A percentile compares a stretch with the other conserved stretches of the same genome.
Conservation (phyloP, 352 stramenopile species). For the Thalassiosira mediterranea region DNA sequence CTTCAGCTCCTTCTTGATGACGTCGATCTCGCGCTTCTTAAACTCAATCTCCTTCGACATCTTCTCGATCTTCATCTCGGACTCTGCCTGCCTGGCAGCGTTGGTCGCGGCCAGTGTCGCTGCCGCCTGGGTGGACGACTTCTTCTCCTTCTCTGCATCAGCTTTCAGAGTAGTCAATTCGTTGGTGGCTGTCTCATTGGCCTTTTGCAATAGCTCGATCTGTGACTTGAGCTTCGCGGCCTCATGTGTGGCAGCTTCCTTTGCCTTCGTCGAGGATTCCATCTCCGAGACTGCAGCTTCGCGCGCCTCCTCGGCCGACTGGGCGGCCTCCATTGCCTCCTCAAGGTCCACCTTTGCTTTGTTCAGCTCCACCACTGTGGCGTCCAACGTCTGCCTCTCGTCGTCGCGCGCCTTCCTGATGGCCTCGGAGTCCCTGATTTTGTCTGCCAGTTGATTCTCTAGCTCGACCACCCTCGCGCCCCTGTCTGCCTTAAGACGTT, state of each 20-base stretch:
- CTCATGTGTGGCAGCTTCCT: conserved; percentile 17
- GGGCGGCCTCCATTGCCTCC: conserved; percentile 15
- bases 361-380: conserved; percentile 21
- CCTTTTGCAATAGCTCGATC: conserved; percentile 36
- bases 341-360: conserved; percentile 23
- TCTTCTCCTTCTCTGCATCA: conserved; percentile 42
- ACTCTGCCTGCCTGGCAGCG: conserved; percentile 46
- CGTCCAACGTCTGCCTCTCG: conserved; percentile 16
- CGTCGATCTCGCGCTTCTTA: conserved; percentile 44
- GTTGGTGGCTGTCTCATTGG: conserved; percentile 29
- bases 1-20: conserved; percentile 40
- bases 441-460: conserved; percentile 33
- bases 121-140: conserved; percentile 50
- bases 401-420: conserved; percentile 35
- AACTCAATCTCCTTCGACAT: conserved; percentile 48
- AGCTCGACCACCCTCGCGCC: conserved; percentile 34
- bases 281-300: conserved; percentile 5
- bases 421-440: conserved; percentile 21
- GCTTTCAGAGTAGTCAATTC: conserved; percentile 28
- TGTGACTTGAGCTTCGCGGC: conserved; percentile 40
- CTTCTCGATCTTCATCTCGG: conserved; percentile 54
- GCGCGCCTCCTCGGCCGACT: conserved; percentile 13
- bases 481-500: conserved; percentile 29
- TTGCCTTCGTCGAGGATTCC: conserved; percentile 26
- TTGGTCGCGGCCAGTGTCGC: conserved; percentile 49